Evolutionary conservation across 2,329 filamentous ascomycete genomes (phyloP).

Genomic region (Colletotrichum australisinense): DNA sequence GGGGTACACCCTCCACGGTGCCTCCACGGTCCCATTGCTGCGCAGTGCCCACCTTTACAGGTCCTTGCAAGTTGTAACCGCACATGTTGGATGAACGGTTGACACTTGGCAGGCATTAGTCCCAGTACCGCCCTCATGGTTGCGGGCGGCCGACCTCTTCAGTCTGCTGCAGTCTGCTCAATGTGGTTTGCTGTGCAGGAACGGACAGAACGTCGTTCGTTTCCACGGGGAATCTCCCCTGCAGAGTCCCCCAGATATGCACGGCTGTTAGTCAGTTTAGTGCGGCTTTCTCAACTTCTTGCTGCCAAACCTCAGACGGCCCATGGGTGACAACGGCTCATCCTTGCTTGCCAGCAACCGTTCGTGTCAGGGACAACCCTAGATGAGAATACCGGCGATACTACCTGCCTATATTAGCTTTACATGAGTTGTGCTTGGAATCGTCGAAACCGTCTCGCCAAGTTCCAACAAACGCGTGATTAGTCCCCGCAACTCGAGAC

Average conservation of each 20-base stretch:
- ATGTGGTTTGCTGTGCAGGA: neutral
- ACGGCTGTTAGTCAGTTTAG: neutral
- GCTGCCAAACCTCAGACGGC: neutral
- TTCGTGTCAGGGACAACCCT: conserved; percentile 9
- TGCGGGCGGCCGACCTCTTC: neutral
- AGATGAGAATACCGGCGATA: neutral
- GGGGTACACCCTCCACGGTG: conserved; percentile 6
- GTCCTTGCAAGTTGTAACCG: conserved; percentile 6
- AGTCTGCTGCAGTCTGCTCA: neutral
- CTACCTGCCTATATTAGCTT: conserved; percentile 23
- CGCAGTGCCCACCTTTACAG: neutral
- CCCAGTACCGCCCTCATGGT: no score
- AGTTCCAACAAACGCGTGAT: neutral
- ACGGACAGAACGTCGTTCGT: neutral
- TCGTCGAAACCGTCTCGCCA: neutral
- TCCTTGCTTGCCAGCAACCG: conserved; percentile 12
- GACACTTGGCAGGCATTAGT: neutral
- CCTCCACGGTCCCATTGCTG: conserved; percentile 2
- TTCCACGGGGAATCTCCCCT: neutral
- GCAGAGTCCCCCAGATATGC: neutral
- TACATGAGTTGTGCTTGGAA: neutral
- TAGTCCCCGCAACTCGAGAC: conserved; percentile 1
- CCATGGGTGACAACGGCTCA: neutral
- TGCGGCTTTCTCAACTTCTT: neutral
- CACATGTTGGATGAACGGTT: conserved; percentile 13